Evolutionary conservation across 2,329 filamentous ascomycete genomes (phyloP), one percentile per base, ranked within the genome.

Genomic region (Calcarisporium arbuscula): DNA sequence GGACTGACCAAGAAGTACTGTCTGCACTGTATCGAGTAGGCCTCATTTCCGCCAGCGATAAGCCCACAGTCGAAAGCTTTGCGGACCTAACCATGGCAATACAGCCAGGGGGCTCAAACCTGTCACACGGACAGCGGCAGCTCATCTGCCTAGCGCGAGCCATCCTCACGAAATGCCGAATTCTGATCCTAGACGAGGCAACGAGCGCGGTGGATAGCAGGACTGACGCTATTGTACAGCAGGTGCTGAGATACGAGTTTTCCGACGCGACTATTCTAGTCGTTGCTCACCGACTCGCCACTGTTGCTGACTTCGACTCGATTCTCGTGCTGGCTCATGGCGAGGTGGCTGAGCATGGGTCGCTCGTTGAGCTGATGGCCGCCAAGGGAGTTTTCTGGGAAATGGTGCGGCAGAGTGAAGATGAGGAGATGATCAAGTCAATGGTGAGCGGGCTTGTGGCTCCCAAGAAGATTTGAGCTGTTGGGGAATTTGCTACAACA

Each of bases 141-240:
- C 34, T 39, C 2, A 11, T 42, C 8, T 42, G 31, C 28, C 25
- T 42, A 2, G 40, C 40, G 3, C 19, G 40, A 3, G 36, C 40
- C 4, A n/a, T 39, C n/a, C 28, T 42, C 4, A 5, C 17, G 5
- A 26, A 32, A 12, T 36, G 32, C 21, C 32, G 16, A 8, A 22
- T 38, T 12, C 22, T 43, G 2, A 17, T 43, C 3, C 19, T 43
- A 3, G 40, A 43, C 16, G 40, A 43, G 25, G 40, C 40, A 5
- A 43, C 38, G 2, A 40, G 38, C 22, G 32, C 30, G 2, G 29
- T 43, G 11, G 40, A 43, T 18, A 20, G 16, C 3, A 20, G 19
- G 3, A 43, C 31, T 5, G 40, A 40, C 22, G 30, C 28, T 6
- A 23, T 16, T 11, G 29, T 42, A 12, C 37, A 40, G 31, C n/a